Evolutionary conservation across 805 yeast genomes (phyloP), one percentile per base, ranked within the genome.

Genomic region (Metschnikowia sp.): DNA sequence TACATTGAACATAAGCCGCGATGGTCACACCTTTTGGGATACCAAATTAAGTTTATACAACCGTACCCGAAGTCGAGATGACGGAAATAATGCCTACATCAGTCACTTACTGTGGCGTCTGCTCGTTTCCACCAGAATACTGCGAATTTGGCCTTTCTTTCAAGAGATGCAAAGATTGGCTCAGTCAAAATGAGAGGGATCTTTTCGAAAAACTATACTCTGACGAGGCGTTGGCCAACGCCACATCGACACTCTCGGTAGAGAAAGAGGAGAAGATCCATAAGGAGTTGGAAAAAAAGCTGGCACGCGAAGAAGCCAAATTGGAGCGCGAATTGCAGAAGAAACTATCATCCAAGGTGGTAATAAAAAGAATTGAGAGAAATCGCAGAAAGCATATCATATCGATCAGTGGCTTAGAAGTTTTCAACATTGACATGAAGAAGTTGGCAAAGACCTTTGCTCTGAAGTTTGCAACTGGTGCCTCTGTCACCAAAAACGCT

Each of bases 381-480:
- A 87, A 95, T 31, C 88, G 88, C 70, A 78, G 95, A 59, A 91
- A 91, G 66, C 88, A 85, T 61, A 86, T 90, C 47, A 84, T 90
- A 44, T 86, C 96, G 19, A 84, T 91, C 42, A 77, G 86, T 15
- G 97, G 97, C 12, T 75, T 91, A 53, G 97, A 92, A 63, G 88
- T 90, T 34, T 85, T 89, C 63, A 92, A 84, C 51, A 79, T 89
- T 51, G 97, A 91, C 63, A 78, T 88, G 81, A 91, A 91, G 73
- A 91, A 90, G 63, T 75, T 89, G 55, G 87, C 96, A 39, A 92
- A 92, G 75, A 83, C 90, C 0, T 91, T 92, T 68, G 94, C 97
- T 0, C 84, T 94, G 32, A 89, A 87, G 66, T 91, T 92, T 63
- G 98, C 98, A 11, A 91, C 97, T 8, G 98, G 98, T 43, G 92